Conservation (phyloP, 2,329 filamentous ascomycete species). For the Ambrosiella xylebori region DNA sequence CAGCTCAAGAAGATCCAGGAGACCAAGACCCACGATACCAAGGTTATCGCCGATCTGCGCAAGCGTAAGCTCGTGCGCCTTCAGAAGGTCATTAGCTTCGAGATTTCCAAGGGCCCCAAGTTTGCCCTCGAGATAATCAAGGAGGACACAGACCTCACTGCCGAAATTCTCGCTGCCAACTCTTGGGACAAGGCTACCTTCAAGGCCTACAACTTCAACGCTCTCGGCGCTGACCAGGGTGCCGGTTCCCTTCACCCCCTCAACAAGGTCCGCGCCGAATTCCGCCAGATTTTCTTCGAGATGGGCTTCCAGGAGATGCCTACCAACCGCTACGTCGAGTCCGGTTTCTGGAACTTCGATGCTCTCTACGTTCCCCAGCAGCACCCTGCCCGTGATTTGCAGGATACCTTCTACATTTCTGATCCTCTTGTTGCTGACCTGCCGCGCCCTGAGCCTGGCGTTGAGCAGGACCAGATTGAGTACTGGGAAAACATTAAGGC, state of each 20-base stretch:
- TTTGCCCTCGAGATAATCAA: slow-evolving; percentile 78
- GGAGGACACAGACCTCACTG: slow-evolving; percentile 88
- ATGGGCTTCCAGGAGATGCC: slow-evolving; percentile 99
- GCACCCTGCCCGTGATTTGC: slow-evolving; percentile 89
- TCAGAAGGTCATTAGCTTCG: slow-evolving; percentile 74
- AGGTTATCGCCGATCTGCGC: slow-evolving; percentile 64
- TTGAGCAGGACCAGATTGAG: slow-evolving; percentile 40
- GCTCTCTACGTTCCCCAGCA: slow-evolving; percentile 93
- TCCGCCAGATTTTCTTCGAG: slow-evolving; percentile 96
- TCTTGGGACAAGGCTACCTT: slow-evolving; percentile 86
- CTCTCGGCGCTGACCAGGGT: slow-evolving; percentile 42
- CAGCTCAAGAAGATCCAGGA: slow-evolving; percentile 58
- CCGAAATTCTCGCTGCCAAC: slow-evolving; percentile 75
- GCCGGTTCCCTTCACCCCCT: slow-evolving; percentile 50
- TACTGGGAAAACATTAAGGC: slow-evolving; percentile 80
- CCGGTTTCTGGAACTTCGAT: slow-evolving; percentile 98
- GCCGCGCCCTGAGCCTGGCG: slow-evolving; percentile 37
- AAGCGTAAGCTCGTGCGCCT: slow-evolving; percentile 80
- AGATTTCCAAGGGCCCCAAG: slow-evolving; percentile 67
- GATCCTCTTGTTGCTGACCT: slow-evolving; percentile 64
- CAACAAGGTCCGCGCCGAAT: slow-evolving; percentile 90
- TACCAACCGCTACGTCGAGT: slow-evolving; percentile 82
- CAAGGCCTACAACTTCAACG: slow-evolving; percentile 66
- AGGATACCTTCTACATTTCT: slow-evolving; percentile 97
- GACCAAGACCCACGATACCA: slow-evolving; percentile 54